phyloP scores from a whole-genome alignment of 208 protist genomes.

The Trichomonas vaginalis region DNA sequence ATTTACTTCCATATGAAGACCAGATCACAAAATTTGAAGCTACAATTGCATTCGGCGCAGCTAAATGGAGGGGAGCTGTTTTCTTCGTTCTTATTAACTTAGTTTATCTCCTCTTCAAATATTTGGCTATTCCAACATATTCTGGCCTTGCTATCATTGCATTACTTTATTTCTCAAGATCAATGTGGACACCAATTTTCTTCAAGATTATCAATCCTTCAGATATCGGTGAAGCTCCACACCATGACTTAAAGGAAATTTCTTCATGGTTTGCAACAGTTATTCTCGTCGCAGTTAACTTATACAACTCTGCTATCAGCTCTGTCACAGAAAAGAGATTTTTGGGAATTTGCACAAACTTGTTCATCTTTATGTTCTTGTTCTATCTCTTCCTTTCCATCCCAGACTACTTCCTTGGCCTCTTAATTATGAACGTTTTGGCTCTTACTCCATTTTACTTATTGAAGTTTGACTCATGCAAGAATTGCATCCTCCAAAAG shows the following conservation, averaged over 20 bases:
- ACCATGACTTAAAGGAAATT: background rate
- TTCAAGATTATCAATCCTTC: background rate
- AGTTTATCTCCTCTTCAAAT: background rate
- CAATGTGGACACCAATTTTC: background rate
- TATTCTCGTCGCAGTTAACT: background rate
- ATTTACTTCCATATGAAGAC: background rate
- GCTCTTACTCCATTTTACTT: background rate
- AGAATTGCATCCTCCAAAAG: background rate
- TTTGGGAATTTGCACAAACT: background rate
- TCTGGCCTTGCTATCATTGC: background rate
- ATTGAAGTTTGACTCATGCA: background rate
- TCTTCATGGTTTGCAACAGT: background rate
- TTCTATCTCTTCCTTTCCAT: background rate
- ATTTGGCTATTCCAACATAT: background rate
- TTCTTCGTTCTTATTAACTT: background rate
- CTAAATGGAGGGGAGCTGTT: background rate
- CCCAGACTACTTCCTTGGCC: background rate
- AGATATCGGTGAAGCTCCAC: background rate
- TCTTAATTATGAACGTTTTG: background rate
- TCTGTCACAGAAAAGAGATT: background rate
- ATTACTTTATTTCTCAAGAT: background rate
- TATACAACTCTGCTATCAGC: background rate
- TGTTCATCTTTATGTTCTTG: background rate
- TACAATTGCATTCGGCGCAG: background rate
- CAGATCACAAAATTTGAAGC: background rate